Conservation (phyloP, 2,329 filamentous ascomycete species). For the Chaetomium sp. region DNA sequence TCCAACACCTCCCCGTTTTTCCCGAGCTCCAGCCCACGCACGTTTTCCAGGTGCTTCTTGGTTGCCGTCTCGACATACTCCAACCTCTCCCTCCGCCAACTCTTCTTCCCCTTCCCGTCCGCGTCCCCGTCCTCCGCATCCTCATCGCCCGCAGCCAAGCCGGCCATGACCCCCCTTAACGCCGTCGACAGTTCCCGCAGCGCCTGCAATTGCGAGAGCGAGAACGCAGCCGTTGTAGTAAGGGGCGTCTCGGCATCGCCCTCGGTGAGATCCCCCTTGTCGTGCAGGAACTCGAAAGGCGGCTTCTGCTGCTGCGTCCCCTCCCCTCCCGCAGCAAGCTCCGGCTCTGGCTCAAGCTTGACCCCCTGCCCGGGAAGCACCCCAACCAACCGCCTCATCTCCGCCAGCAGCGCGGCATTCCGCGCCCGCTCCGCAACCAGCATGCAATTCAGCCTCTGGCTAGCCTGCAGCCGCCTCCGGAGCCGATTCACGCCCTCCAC, state of each 20-base stretch:
- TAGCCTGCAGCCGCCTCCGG: slow-evolving; percentile 74
- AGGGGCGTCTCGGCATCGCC: slow-evolving; percentile 59
- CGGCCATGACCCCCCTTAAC: slow-evolving; percentile 67
- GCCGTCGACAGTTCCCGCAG: slow-evolving; percentile 65
- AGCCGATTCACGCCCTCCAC: slow-evolving; percentile 71
- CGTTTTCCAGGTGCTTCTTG: slow-evolving; percentile 71
- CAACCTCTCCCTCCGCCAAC: slow-evolving; percentile 69
- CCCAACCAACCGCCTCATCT: slow-evolving; percentile 56
- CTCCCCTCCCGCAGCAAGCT: background rate
- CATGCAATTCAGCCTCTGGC: slow-evolving; percentile 70
- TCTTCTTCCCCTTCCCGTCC: slow-evolving; percentile 46
- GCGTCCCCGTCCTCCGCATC: slow-evolving; percentile 38
- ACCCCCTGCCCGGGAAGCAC: slow-evolving; percentile 26
- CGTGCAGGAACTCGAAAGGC: slow-evolving; percentile 60
- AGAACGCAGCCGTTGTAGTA: slow-evolving; percentile 73
- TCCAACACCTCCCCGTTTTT: slow-evolving; percentile 63
- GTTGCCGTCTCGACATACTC: slow-evolving; percentile 84
- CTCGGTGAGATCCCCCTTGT: slow-evolving; percentile 54
- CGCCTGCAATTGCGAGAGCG: slow-evolving; percentile 79
- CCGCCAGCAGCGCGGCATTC: slow-evolving; percentile 70
- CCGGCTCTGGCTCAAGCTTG: slow-evolving; percentile 34
- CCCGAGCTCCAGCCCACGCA: slow-evolving; percentile 67
- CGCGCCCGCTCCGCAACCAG: slow-evolving; percentile 69
- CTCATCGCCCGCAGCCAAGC: slow-evolving; percentile 46
- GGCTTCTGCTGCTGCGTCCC: slow-evolving; percentile 28